A percentile compares a stretch with the other conserved stretches of the same genome.
phyloP scores from a whole-genome alignment of 1,284 basidiomycete genomes.

The Agroathelia rolfsii region DNA sequence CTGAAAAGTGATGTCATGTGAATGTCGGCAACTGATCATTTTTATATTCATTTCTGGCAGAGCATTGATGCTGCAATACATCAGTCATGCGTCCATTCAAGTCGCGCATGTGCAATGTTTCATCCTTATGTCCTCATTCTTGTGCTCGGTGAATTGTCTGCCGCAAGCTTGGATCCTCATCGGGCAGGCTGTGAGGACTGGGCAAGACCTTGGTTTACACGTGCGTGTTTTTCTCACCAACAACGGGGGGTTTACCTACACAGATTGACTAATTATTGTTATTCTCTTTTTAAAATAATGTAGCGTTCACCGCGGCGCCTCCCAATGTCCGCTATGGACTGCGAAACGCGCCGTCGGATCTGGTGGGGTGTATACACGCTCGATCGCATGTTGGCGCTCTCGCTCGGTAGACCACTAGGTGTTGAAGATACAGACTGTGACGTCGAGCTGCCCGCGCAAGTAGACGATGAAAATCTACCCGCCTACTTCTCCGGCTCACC shows the following conservation, averaged over 20 bases:
- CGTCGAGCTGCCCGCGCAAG: slow-evolving; percentile 68
- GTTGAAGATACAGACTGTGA: slow-evolving; percentile 76
- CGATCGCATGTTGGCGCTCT: slow-evolving; percentile 83
- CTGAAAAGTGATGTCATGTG: too few species aligned
- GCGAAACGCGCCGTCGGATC: slow-evolving; percentile 79
- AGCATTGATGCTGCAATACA: slow-evolving; percentile 80
- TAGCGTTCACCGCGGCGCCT: slow-evolving; percentile 77
- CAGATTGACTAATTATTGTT: slow-evolving; percentile 2
- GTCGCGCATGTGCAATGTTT: slow-evolving; percentile 82
- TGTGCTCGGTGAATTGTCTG: slow-evolving; percentile 83
- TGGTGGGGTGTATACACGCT: slow-evolving; percentile 89
- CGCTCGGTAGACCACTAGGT: slow-evolving; percentile 73
- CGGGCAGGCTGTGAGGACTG: slow-evolving; percentile 78
- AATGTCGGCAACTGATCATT: too few species aligned
- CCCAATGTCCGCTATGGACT: slow-evolving; percentile 61
- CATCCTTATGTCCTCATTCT: slow-evolving; percentile 77
- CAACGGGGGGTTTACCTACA: too few species aligned
- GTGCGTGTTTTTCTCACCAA: slow-evolving; percentile 36
- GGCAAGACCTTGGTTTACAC: slow-evolving; percentile 83
- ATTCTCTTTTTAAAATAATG: slow-evolving; percentile 12
- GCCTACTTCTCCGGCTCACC: slow-evolving; percentile 60
- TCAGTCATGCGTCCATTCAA: slow-evolving; percentile 74
- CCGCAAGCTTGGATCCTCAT: slow-evolving; percentile 86
- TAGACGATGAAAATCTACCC: slow-evolving; percentile 69
- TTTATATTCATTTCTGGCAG: slow-evolving; percentile 27